Conservation (phyloP, 2,329 filamentous ascomycete species). For the Fusarium oligoseptatum region DNA sequence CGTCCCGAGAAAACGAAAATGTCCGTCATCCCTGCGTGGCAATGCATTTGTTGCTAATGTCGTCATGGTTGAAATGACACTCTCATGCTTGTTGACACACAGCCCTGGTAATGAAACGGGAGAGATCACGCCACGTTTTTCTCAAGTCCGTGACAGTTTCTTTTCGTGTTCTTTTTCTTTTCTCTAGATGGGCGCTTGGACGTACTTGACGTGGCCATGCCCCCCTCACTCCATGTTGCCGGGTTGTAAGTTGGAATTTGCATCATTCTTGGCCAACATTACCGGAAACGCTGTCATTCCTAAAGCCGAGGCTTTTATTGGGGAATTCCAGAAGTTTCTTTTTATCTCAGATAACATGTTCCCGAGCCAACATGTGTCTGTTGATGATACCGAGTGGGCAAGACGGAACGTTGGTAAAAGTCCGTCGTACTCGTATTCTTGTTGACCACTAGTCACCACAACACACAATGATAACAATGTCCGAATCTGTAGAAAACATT, state of each 20-base stretch:
- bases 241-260: neutral
- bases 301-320: neutral
- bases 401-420: neutral
- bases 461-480: neutral
- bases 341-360: neutral
- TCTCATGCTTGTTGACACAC: neutral
- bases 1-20: neutral
- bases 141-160: neutral
- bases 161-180: neutral
- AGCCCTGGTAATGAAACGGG: neutral
- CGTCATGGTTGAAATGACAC: neutral
- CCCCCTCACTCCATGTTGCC: neutral
- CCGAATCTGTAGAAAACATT: neutral
- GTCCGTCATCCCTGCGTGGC: neutral
- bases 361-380: neutral
- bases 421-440: conserved; percentile 1
- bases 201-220: neutral
- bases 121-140: neutral
- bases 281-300: neutral
- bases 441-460: neutral
- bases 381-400: neutral
- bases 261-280: neutral
- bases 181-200: neutral
- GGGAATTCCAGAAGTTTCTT: neutral
- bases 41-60: neutral